Evolutionary conservation across 2,329 filamentous ascomycete genomes (phyloP).

Genomic region (Neoarthrinium moseri): DNA sequence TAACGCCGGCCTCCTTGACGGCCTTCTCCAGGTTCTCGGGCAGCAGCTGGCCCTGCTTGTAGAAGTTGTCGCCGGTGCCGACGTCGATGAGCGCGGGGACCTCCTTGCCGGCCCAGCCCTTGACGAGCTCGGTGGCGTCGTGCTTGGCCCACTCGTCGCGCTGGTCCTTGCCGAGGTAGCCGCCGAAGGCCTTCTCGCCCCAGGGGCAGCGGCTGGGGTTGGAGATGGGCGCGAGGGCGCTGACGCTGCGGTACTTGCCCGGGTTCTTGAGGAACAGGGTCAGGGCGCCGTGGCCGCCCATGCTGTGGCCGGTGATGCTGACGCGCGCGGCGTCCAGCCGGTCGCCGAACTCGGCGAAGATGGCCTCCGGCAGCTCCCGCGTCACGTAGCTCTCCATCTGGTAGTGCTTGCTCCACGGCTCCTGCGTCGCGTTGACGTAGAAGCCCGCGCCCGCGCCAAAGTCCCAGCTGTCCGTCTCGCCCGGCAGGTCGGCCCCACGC

Average conservation of each 20-base stretch:
- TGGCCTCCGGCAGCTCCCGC: constrained; percentile 75
- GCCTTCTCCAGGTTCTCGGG: constrained; percentile 89
- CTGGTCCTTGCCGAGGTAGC: constrained; percentile 79
- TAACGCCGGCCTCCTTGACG: constrained; percentile 71
- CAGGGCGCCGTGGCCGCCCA: constrained; percentile 95
- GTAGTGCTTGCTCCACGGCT: constrained; percentile 77
- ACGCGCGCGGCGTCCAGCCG: constrained; percentile 69
- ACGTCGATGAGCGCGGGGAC: constrained; percentile 86
- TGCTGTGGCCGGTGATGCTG: constrained; percentile 89
- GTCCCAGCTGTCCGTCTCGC: constrained; percentile 86
- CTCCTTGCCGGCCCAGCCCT: constrained; percentile 54
- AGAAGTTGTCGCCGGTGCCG: constrained; percentile 93
- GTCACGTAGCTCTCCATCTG: constrained; percentile 94
- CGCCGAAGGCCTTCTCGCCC: constrained; percentile 92
- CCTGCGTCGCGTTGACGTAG: constrained; percentile 82
- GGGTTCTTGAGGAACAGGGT: constrained; percentile 92
- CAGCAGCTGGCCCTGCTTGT: constrained; percentile 87
- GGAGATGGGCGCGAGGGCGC: constrained; percentile 84
- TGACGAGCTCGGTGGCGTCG: constrained; percentile 88
- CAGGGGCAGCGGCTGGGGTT: constrained; percentile 87
- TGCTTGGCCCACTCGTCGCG: constrained; percentile 80
- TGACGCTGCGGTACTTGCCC: constrained; percentile 83
- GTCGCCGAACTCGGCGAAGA: constrained; percentile 69
- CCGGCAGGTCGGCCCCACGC: constrained; percentile 74
- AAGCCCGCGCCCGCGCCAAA: constrained; percentile 92